Evolutionary conservation across 768 basidiomycete species (phyloP).

Genomic region (Stropharia rugosoannulata): DNA sequence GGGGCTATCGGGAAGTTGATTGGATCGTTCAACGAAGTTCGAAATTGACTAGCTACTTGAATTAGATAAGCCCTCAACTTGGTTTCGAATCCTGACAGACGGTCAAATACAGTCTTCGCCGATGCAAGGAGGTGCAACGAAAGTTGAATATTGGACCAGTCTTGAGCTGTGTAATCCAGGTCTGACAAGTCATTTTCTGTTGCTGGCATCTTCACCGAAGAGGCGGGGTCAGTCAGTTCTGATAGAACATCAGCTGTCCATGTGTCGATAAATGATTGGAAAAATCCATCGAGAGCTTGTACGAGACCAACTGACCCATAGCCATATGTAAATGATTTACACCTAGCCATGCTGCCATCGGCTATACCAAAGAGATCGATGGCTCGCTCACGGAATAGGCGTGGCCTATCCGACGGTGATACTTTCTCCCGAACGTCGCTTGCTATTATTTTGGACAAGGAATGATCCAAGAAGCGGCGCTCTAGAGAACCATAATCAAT

Average conservation of each 20-base stretch:
- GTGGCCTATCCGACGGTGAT: slow-evolving; percentile 48
- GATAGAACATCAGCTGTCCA: slow-evolving; percentile 55
- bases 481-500: slow-evolving; percentile 82
- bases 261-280: slow-evolving; percentile 67
- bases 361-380: slow-evolving; percentile 74
- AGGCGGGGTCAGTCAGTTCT: slow-evolving; percentile 29
- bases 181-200: slow-evolving; percentile 69
- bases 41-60: slow-evolving; percentile 60
- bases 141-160: slow-evolving; percentile 86
- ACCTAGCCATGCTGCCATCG: slow-evolving; percentile 78
- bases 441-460: slow-evolving; percentile 48
- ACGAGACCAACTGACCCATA: slow-evolving; percentile 79
- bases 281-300: slow-evolving; percentile 67
- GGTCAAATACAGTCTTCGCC: slow-evolving; percentile 69
- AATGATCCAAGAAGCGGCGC: slow-evolving; percentile 61
- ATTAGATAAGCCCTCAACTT: slow-evolving; percentile 60
- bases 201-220: slow-evolving; percentile 22
- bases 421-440: slow-evolving; percentile 39
- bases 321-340: slow-evolving; percentile 83
- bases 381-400: slow-evolving; percentile 71
- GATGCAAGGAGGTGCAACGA: slow-evolving; percentile 83
- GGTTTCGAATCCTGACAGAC: slow-evolving; percentile 65
- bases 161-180: slow-evolving; percentile 84
- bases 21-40: slow-evolving; percentile 53
- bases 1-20: slow-evolving; percentile 51